Conservation (phyloP, 108 stramenopile genomes). For the Tribonema minus region DNA sequence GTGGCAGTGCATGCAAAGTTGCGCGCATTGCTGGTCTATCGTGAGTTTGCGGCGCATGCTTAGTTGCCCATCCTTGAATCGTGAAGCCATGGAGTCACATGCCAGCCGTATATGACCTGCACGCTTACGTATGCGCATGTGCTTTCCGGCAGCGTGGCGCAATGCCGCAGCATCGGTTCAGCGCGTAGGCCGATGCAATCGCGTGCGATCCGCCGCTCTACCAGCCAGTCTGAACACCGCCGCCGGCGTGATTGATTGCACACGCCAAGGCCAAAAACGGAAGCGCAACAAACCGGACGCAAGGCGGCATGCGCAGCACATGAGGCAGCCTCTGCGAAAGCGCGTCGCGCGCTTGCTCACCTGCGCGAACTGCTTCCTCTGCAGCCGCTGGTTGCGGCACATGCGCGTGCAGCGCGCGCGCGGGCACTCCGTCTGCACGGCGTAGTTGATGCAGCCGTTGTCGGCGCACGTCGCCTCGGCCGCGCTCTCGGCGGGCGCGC, state of each 20-base stretch:
- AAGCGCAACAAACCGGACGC: not conserved
- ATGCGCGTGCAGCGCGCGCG: conserved; percentile 1
- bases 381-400: conserved; percentile 35
- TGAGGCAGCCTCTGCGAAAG: too few species aligned
- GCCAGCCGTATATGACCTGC: not conserved
- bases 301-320: not conserved
- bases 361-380: not conserved
- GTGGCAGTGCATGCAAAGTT: not conserved
- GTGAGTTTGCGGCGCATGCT: not conserved
- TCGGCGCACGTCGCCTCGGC: conserved; percentile 26
- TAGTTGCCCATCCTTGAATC: not conserved
- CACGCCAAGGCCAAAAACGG: not conserved
- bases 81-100: not conserved
- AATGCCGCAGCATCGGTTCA: too few species aligned
- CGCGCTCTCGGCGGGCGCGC: not conserved
- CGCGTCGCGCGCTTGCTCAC: not conserved
- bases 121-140: too few species aligned
- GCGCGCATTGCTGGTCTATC: too few species aligned
- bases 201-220: too few species aligned
- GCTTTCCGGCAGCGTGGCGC: too few species aligned
- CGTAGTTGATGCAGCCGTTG: conserved; percentile 17
- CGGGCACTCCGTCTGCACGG: conserved; percentile 24
- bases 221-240: too few species aligned
- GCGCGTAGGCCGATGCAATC: too few species aligned
- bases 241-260: not conserved